Base-by-base conservation (phyloP, 306 rosid species). In the Cucumis sativus region DNA sequence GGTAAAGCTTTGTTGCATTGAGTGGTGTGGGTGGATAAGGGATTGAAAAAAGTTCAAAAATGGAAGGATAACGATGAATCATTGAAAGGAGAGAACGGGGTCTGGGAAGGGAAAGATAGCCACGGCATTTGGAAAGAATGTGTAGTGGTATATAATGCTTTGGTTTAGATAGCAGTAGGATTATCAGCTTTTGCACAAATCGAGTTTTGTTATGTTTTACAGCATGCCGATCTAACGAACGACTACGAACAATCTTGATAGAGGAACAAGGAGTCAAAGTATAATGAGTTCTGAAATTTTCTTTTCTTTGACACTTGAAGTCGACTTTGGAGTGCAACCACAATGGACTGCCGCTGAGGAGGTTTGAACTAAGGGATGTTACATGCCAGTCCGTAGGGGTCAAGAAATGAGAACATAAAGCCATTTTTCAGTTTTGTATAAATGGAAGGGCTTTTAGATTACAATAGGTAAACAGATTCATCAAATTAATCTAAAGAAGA, bases 121-220 rank as follows among this genome's bases (percentile, higher is more conserved):
- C 79, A 40, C 97, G 85, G 20, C 98, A 94, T 80, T 89, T 94
- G 43, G 89, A 79, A 75, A 94, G 88, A 85, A 94, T 84, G 47
- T 87, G 89, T 70, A 94, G 79, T 33, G 93, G 95, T 41, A 94
- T 80, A 84, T 77, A 94, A 83, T 92, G 92, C 65, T 90, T 94
- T 12, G 97, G 95, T 77, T 91, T 94, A 18, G 98, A 94, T 78
- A 92, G 95, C 75, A 94, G 92, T 25, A 94, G 79, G 37, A 93
- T 89, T 84, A 82, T 87, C 83, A 94, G 77, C 86, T 91, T 91
- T 62, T 89, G 96, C 83, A 94, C 91, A 87, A 94, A 94, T 75
- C 97, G 86, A 52, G 80, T 87, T 83, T 66, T 85, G 82, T 90
- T 86, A 80, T 83, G 90, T 85, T 81, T 83, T 65, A 85, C 95